Conservation (phyloP, 2,329 filamentous ascomycete genomes). For the Cadophora sp. region DNA sequence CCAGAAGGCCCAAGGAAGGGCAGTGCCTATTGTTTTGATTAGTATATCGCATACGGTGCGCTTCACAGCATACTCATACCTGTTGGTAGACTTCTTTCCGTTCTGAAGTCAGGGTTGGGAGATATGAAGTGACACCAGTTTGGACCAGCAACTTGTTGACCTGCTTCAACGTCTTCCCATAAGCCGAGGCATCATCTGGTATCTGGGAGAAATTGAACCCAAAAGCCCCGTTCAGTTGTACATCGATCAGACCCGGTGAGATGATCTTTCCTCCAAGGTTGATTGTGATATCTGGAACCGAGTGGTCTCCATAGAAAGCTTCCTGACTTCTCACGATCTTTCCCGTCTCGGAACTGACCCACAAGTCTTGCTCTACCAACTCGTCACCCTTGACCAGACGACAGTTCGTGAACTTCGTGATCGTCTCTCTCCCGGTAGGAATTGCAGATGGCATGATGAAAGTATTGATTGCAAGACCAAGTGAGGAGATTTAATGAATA, state of each 20-base stretch:
- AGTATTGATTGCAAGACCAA: background rate
- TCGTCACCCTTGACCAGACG: constrained; percentile 71
- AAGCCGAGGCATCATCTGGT: constrained; percentile 70
- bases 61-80: constrained; percentile 49
- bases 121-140: constrained; percentile 87
- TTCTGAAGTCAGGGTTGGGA: constrained; percentile 86
- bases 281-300: constrained; percentile 75
- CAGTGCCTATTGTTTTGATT: constrained; percentile 58
- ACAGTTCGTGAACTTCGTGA: constrained; percentile 92
- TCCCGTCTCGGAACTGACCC: constrained; percentile 82
- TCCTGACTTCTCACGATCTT: constrained; percentile 78
- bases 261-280: constrained; percentile 85
- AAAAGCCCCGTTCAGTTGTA: constrained; percentile 90
- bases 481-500: background rate
- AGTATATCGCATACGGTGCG: constrained; percentile 8
- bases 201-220: constrained; percentile 91
- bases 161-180: constrained; percentile 73
- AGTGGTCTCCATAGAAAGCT: constrained; percentile 71
- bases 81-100: constrained; percentile 81
- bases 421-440: constrained; percentile 55
- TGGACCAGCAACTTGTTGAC: constrained; percentile 75
- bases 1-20: constrained; percentile 80
- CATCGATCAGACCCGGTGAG: constrained; percentile 86
- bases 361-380: constrained; percentile 81
- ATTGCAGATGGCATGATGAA: constrained; percentile 48